These are phyloP conservation scores for Colletotrichum tropicicola DNA, from an alignment of 2,329 filamentous ascomycete species.

Conservation along the genomic window DNA sequence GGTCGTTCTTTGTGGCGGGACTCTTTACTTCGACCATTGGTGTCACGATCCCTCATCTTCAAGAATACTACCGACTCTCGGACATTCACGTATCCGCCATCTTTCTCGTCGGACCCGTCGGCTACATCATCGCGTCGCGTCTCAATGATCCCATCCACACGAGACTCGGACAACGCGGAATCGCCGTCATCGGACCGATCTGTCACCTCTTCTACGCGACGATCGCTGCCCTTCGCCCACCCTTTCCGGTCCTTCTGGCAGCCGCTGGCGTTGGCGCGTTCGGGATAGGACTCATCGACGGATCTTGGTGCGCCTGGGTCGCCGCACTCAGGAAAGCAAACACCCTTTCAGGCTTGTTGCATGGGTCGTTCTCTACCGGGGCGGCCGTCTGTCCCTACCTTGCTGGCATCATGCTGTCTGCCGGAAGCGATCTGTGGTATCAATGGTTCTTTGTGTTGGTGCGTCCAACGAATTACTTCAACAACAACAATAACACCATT, in stretches of 20 bases:
- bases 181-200: slow-evolving; percentile 48
- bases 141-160: slow-evolving; percentile 48
- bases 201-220: slow-evolving; percentile 65
- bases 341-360: slow-evolving; percentile 72
- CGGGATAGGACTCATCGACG: slow-evolving; percentile 51
- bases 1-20: slow-evolving; percentile 34
- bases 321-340: slow-evolving; percentile 49
- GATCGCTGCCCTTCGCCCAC: slow-evolving; percentile 72
- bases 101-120: slow-evolving; percentile 51
- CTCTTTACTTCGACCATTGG: slow-evolving; percentile 38
- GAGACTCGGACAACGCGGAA: slow-evolving; percentile 68
- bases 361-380: slow-evolving; percentile 77
- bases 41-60: slow-evolving; percentile 41
- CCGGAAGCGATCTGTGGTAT: slow-evolving; percentile 71
- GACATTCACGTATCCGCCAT: slow-evolving; percentile 53
- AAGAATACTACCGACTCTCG: slow-evolving; percentile 48
- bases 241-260: slow-evolving; percentile 72
- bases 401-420: slow-evolving; percentile 77
- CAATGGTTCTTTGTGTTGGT: slow-evolving; percentile 81
- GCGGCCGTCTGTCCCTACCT: slow-evolving; percentile 75
- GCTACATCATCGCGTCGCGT: slow-evolving; percentile 52
- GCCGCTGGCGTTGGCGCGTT: slow-evolving; percentile 63
- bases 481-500: not conserved
- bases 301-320: slow-evolving; percentile 55
- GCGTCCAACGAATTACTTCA: slow-evolving; percentile 19